These are phyloP conservation scores for Vishniacozyma victoriae DNA, from an alignment of 768 basidiomycete species.

Conservation along the genomic window DNA sequence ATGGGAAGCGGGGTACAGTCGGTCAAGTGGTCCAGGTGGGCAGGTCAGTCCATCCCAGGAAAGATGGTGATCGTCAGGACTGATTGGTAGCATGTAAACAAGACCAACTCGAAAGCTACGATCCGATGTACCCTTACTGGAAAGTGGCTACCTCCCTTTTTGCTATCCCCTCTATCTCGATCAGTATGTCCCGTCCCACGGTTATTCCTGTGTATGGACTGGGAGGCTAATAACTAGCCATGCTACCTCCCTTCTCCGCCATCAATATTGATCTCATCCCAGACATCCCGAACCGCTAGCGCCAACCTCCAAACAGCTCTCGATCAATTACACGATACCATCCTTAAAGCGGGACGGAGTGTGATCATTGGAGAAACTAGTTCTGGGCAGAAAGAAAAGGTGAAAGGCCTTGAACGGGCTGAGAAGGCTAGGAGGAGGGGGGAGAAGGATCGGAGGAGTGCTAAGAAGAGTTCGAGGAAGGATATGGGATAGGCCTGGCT, in stretches of 20 bases:
- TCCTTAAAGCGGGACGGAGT: slow-evolving; percentile 15
- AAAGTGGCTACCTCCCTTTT: slow-evolving; percentile 37
- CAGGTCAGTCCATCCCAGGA: slow-evolving; percentile 30
- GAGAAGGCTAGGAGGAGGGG: slow-evolving; percentile 29
- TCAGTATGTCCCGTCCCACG: slow-evolving; percentile 29
- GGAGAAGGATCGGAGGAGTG: slow-evolving; percentile 16
- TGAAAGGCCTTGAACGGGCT: slow-evolving; percentile 12
- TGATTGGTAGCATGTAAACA: slow-evolving; percentile 42
- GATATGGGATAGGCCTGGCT: slow-evolving; percentile 8
- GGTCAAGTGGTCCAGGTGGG: slow-evolving; percentile 43
- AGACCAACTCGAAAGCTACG: slow-evolving; percentile 44
- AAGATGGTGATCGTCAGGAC: too few species aligned
- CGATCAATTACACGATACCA: slow-evolving; percentile 22
- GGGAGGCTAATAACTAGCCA: slow-evolving; percentile 17
- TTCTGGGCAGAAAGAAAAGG: slow-evolving; percentile 25
- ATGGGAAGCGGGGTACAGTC: slow-evolving; percentile 20
- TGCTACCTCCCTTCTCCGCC: slow-evolving; percentile 34
- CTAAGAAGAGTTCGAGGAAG: slow-evolving; percentile 6
- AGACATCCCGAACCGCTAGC: slow-evolving; percentile 26
- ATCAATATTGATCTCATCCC: slow-evolving; percentile 31
- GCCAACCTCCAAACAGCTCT: slow-evolving; percentile 26
- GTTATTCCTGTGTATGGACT: too few species aligned
- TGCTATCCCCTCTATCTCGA: slow-evolving; percentile 17
- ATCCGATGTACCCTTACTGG: slow-evolving; percentile 20
- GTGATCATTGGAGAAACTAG: slow-evolving; percentile 32